Conservation (phyloP, 345 rosid genomes). For the Microcos paniculata region DNA sequence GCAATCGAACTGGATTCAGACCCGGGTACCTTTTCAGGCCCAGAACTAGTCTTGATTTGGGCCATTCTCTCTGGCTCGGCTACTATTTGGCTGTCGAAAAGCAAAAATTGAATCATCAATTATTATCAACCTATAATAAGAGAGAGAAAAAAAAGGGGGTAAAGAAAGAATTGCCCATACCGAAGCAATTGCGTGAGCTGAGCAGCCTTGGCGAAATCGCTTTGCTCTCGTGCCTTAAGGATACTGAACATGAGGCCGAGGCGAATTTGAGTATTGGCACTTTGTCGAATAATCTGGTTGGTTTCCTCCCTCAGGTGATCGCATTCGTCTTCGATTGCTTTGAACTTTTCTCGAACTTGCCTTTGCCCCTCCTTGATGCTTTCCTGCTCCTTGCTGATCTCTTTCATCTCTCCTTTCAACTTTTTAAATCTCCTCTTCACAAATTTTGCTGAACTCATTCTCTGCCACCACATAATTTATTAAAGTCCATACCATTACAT, state of each 20-base stretch:
- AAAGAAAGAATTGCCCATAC: neutral
- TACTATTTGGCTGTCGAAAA: no score
- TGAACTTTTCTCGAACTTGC: neutral
- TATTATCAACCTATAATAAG: no score
- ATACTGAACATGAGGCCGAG: neutral
- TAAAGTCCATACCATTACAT: neutral
- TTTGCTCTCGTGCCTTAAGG: slow-evolving; percentile 8
- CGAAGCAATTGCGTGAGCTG: neutral
- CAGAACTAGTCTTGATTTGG: no score
- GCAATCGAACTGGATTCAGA: no score
- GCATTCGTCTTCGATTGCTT: neutral
- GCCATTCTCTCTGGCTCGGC: no score
- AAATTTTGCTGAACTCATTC: neutral
- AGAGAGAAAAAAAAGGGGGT: neutral
- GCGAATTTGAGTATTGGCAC: neutral
- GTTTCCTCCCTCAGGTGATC: neutral
- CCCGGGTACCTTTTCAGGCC: no score
- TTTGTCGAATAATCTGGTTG: neutral
- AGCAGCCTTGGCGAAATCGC: neutral
- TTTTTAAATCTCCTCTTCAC: neutral
- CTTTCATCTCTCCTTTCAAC: slow-evolving; percentile 2
- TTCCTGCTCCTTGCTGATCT: neutral
- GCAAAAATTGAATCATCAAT: no score
- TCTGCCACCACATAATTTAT: neutral
- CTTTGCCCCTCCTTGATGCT: neutral